Conservation (phyloP, 2,329 filamentous ascomycete genomes). For the Trichoderma hamatum region DNA sequence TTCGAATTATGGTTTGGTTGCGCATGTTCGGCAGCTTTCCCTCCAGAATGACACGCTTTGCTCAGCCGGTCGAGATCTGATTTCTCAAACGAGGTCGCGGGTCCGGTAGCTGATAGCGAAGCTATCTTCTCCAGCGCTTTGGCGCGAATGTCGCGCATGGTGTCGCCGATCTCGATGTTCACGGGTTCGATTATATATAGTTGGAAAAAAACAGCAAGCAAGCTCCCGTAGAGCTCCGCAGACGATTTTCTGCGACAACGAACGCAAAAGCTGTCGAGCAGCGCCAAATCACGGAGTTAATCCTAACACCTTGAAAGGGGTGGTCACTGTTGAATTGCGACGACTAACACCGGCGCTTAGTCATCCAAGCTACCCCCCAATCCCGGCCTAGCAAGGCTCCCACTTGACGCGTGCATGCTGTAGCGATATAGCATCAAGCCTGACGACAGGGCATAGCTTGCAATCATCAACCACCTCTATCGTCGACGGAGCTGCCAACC, state of each 20-base stretch:
- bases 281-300: conserved; percentile 11
- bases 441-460: conserved; percentile 24
- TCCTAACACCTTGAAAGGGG: conserved; percentile 21
- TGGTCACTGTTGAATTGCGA: conserved; percentile 9
- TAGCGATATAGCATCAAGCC: conserved; percentile 36
- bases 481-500: background rate
- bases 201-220: background rate
- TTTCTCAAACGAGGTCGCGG: conserved; percentile 58
- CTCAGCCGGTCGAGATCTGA: conserved; percentile 66
- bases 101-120: conserved; percentile 59
- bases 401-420: conserved; percentile 49
- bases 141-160: conserved; percentile 61
- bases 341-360: conserved; percentile 39
- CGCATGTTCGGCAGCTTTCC: conserved; percentile 46
- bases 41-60: conserved; percentile 56
- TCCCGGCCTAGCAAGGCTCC: conserved; percentile 52
- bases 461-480: conserved; percentile 26
- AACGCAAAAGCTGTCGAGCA: background rate
- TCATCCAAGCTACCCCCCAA: conserved; percentile 45
- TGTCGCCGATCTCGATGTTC: conserved; percentile 33
- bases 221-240: conserved; percentile 18
- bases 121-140: conserved; percentile 68
- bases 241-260: conserved; percentile 10
- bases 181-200: background rate
- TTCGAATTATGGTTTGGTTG: conserved; percentile 53